These are phyloP conservation scores for Pseudopithomyces chartarum DNA, from an alignment of 2,329 filamentous ascomycete species.

Conservation along the genomic window DNA sequence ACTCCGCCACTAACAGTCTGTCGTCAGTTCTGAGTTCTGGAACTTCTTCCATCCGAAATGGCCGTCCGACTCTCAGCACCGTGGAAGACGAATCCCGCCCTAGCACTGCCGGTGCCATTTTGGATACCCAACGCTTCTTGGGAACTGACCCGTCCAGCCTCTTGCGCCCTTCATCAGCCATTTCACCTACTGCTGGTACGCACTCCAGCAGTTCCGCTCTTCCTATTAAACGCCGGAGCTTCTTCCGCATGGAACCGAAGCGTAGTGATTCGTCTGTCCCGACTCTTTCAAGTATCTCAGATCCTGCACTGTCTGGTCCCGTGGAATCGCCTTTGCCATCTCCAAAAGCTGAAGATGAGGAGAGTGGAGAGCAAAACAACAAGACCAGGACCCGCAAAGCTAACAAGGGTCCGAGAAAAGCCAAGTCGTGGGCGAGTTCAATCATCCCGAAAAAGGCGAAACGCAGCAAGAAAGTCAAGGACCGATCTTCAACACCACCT, in stretches of 20 bases:
- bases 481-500: slow-evolving; percentile 36
- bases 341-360: slow-evolving; percentile 28
- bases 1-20: slow-evolving; percentile 78
- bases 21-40: slow-evolving; percentile 72
- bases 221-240: slow-evolving; percentile 41
- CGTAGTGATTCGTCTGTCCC: slow-evolving; percentile 44
- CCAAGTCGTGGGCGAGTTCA: slow-evolving; percentile 73
- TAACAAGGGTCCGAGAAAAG: slow-evolving; percentile 63
- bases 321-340: slow-evolving; percentile 32
- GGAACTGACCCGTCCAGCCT: slow-evolving; percentile 30
- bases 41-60: slow-evolving; percentile 52
- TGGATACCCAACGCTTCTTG: slow-evolving; percentile 54
- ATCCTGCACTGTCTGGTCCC: slow-evolving; percentile 38
- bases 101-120: slow-evolving; percentile 72
- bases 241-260: slow-evolving; percentile 58
- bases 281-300: slow-evolving; percentile 39
- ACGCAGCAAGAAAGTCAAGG: slow-evolving; percentile 53
- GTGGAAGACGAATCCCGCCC: slow-evolving; percentile 57
- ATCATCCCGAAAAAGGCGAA: slow-evolving; percentile 68
- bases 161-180: slow-evolving; percentile 45
- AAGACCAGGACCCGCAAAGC: slow-evolving; percentile 62
- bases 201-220: slow-evolving; percentile 23
- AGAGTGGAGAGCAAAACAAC: slow-evolving; percentile 49
- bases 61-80: slow-evolving; percentile 45
- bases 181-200: slow-evolving; percentile 28